Conservation (phyloP, 2,329 filamentous ascomycete species). For the Plenodomus tracheiphilus region DNA sequence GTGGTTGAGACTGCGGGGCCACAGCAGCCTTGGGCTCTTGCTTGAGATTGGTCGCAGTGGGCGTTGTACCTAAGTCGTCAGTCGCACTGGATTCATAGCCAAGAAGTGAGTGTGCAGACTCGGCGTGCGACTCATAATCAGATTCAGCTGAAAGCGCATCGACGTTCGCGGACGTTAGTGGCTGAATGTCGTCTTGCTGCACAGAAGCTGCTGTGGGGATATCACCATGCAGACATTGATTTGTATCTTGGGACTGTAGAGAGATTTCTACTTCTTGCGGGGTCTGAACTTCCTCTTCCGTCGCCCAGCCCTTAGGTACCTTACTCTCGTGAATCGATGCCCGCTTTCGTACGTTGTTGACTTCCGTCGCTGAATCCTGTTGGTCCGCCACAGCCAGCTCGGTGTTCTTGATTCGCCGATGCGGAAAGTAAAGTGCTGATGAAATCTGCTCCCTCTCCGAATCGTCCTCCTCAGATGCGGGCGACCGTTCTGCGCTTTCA, state of each 20-base stretch:
- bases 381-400: conserved; percentile 39
- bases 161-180: conserved; percentile 37
- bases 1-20: conserved; percentile 40
- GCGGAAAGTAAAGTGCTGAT: conserved; percentile 81
- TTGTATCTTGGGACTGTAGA: conserved; percentile 62
- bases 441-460: conserved; percentile 84
- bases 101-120: conserved; percentile 49
- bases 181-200: conserved; percentile 44
- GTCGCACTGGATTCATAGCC: conserved; percentile 58
- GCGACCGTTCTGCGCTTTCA: conserved; percentile 27
- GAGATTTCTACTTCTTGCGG: conserved; percentile 64
- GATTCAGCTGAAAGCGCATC: conserved; percentile 45
- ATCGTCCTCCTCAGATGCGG: conserved; percentile 53
- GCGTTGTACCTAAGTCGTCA: conserved; percentile 54
- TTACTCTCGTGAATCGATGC: conserved; percentile 32
- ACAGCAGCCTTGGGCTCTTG: conserved; percentile 36
- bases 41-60: conserved; percentile 37
- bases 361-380: conserved; percentile 29
- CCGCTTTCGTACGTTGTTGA: conserved; percentile 28
- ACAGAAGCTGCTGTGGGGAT: conserved; percentile 48
- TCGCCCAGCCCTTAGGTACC: conserved; percentile 30
- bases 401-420: conserved; percentile 59
- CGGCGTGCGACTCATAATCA: conserved; percentile 47
- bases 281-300: conserved; percentile 36
- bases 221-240: conserved; percentile 64